phyloP scores from a whole-genome alignment of 148 eudicot species.

The Heliamphora exappendiculata region DNA sequence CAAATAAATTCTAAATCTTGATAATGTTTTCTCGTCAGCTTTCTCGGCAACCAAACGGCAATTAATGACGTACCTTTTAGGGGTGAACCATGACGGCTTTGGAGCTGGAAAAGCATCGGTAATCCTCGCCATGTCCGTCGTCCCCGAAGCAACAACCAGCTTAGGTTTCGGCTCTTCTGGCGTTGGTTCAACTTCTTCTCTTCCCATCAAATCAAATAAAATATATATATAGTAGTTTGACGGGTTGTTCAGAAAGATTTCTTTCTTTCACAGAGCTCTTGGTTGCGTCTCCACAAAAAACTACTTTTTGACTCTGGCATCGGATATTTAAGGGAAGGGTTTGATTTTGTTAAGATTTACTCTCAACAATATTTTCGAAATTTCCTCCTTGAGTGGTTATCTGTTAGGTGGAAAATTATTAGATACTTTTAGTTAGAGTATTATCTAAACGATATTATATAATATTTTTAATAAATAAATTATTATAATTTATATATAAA shows the following conservation, averaged over 20 bases:
- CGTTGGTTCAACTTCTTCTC: slow-evolving; percentile 24
- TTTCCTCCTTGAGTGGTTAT: too few relatives aligned
- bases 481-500: too few relatives aligned
- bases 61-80: slow-evolving; percentile 45
- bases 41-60: background rate
- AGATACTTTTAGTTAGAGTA: too few relatives aligned
- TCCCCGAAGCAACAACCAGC: slow-evolving; percentile 25
- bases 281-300: too few relatives aligned
- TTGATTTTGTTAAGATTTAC: too few relatives aligned
- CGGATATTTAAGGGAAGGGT: too few relatives aligned
- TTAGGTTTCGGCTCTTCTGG: slow-evolving; percentile 23
- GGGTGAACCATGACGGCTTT: slow-evolving; percentile 74
- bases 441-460: too few relatives aligned
- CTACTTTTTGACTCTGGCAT: too few relatives aligned
- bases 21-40: background rate
- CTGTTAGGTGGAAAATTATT: too few relatives aligned
- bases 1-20: background rate
- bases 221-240: background rate
- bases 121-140: slow-evolving; percentile 22
- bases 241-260: slow-evolving; percentile 5
- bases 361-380: too few relatives aligned
- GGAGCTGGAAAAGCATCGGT: slow-evolving; percentile 15
- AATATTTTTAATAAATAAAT: too few relatives aligned
- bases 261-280: too few relatives aligned
- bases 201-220: slow-evolving; percentile 20